Evolutionary conservation across 441 rosid genomes (phyloP), one percentile per base, ranked within the genome.

Genomic region (Populus hybrid): DNA sequence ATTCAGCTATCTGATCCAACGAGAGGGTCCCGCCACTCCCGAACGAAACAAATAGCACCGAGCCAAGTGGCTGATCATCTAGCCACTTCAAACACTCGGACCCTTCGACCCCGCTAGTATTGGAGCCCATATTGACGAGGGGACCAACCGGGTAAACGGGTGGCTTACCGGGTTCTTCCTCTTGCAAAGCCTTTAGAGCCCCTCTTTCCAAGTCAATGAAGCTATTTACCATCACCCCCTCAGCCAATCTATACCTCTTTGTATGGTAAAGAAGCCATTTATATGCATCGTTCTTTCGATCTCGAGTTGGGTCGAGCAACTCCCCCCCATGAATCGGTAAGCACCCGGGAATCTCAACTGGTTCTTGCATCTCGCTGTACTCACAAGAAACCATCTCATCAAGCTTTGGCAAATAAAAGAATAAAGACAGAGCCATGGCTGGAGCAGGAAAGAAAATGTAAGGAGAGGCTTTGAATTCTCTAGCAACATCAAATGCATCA

Each of bases 21-120:
- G 90, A 85, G 2, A 93, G 88, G 79, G 97, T 88, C 81, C 98
- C 98, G 0, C 93, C 97, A 46, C 98, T 90, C 10, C 98, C 98
- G 67, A 95, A 95, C 1, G 97, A 93, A 1, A 93, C 90, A 54
- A 78, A 92, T 10, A 95, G 42, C 7, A 95, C 98, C 1, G 99
- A 93, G 9, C 92, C 91, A 14, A 21, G 79, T 54, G 98, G 95
- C 82, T 95, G 94, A 1, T 73, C 69, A 63, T 92, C 93, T 23
- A 95, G 36, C 99, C 99, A 95, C 73, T 81, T 83, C 26, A 92
- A 72, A 70, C 93, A 88, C 24, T 79, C 90, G 8, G 78, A 75
- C 20, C 71, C 81, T 2, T 80, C 86, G 0, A 21, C 36, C 3
- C 70, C 12, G 5, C 57, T 46, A 46, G 46, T 10, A 26, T 61